phyloP scores from a whole-genome alignment of 108 stramenopile genomes.

The Nitzschia sp. region DNA sequence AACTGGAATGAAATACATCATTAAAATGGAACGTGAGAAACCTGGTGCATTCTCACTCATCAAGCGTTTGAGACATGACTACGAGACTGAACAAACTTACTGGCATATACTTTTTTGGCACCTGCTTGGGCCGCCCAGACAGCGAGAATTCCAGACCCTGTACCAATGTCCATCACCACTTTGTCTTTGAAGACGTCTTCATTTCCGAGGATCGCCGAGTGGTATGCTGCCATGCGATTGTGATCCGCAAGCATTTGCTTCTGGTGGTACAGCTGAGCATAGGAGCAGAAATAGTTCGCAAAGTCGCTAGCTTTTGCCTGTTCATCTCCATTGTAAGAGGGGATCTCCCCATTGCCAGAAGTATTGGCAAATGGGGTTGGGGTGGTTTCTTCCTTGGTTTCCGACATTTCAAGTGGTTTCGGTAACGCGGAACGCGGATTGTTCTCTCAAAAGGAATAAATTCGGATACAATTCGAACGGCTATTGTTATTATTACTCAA shows the following conservation, averaged over 20 bases:
- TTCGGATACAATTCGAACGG: no score
- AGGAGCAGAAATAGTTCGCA: conserved; percentile 95
- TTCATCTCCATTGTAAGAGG: conserved; percentile 77
- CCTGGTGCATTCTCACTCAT: no score
- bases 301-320: conserved; percentile 90
- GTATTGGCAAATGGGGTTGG: conserved; percentile 57
- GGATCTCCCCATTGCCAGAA: conserved; percentile 70
- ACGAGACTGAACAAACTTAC: conserved; percentile 20
- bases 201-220: conserved; percentile 95
- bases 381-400: not conserved
- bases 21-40: not conserved
- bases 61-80: not conserved
- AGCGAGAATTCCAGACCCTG: conserved; percentile 96
- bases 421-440: no score
- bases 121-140: conserved; percentile 98
- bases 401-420: no score
- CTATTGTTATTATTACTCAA: no score
- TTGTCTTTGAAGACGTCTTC: conserved; percentile 91
- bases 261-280: conserved; percentile 97
- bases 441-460: no score
- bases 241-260: conserved; percentile 99
- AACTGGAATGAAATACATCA: conserved; percentile 36
- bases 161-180: conserved; percentile 98
- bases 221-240: conserved; percentile 98
- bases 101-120: conserved; percentile 89